A percentile compares a stretch with the other conserved stretches of the same genome.
phyloP scores from a whole-genome alignment of 495 filamentous ascomycete species.

The Lentithecium fluviatile region DNA sequence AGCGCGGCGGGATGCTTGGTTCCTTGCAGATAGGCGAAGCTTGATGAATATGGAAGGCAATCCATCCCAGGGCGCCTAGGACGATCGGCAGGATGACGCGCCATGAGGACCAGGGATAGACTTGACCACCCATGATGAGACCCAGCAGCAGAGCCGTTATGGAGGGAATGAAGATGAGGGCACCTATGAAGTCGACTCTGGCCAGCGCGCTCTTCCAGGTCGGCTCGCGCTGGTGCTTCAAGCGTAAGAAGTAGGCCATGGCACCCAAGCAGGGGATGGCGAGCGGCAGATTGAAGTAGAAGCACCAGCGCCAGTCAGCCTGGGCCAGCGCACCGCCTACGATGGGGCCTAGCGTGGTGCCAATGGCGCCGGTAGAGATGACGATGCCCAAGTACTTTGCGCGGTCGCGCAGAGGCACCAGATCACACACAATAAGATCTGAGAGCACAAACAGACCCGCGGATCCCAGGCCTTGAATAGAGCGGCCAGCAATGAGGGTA shows the following conservation, averaged over 20 bases:
- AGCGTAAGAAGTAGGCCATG: constrained; percentile 18
- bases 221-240: constrained; percentile 19
- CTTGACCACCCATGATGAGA: constrained; percentile 15
- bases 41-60: constrained; percentile 17
- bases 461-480: constrained; percentile 27
- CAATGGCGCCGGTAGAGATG: constrained; percentile 33
- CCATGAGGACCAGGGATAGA: constrained; percentile 20
- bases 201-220: constrained; percentile 8
- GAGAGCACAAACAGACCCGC: constrained; percentile 34
- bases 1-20: constrained; percentile 33
- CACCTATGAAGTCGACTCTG: constrained; percentile 26
- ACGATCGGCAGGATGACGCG: constrained; percentile 19
- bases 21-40: background rate
- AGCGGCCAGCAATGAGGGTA: constrained; percentile 31
- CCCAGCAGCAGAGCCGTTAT: constrained; percentile 9
- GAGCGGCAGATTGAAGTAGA: constrained; percentile 35
- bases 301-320: constrained; percentile 34
- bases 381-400: constrained; percentile 42
- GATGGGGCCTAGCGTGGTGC: constrained; percentile 43
- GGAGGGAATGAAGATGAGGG: constrained; percentile 18
- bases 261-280: constrained; percentile 5
- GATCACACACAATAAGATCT: constrained; percentile 45
- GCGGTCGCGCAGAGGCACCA: constrained; percentile 46
- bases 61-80: constrained; percentile 16
- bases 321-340: constrained; percentile 42